phyloP scores from a whole-genome alignment of 1,284 basidiomycete genomes.

The Ustilago bromivora region DNA sequence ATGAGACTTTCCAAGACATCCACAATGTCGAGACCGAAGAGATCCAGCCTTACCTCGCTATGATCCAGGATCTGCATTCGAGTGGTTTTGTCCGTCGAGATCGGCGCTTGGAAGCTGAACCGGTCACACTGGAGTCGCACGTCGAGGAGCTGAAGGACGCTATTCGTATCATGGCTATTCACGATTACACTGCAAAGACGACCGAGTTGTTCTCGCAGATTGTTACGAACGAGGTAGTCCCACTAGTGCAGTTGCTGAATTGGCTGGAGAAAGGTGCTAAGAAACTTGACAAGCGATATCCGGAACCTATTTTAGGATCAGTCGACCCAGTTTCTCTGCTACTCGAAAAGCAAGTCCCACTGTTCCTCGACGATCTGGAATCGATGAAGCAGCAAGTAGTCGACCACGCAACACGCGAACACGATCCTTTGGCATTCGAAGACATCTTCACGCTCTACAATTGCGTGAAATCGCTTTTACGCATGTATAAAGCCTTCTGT shows the following conservation, averaged over 20 bases:
- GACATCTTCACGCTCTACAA: conserved; percentile 89
- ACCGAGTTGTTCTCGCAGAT: conserved; percentile 74
- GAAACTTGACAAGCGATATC: conserved; percentile 84
- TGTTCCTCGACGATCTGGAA: conserved; percentile 79
- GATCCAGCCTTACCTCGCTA: conserved; percentile 50
- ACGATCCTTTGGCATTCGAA: conserved; percentile 55
- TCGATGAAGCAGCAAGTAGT: conserved; percentile 64
- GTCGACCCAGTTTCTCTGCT: conserved; percentile 76
- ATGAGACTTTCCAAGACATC: conserved; percentile 80
- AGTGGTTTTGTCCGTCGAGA: conserved; percentile 63
- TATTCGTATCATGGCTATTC: conserved; percentile 77
- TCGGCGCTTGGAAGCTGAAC: conserved; percentile 40
- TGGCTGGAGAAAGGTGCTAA: conserved; percentile 90
- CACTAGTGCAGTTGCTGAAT: conserved; percentile 81
- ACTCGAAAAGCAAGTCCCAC: conserved; percentile 79
- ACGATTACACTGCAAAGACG: conserved; percentile 76
- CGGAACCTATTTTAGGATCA: conserved; percentile 78
- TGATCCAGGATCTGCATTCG: conserved; percentile 67
- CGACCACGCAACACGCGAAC: conserved; percentile 57
- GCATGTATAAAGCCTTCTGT: conserved; percentile 85
- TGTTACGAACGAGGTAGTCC: conserved; percentile 80
- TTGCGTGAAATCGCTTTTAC: conserved; percentile 78
- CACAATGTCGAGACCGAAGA: conserved; percentile 60
- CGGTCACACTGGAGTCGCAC: conserved; percentile 60
- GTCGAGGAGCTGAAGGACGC: conserved; percentile 70